Conservation (phyloP, 208 protist genomes). For the Vickermania ingenoplastis region DNA sequence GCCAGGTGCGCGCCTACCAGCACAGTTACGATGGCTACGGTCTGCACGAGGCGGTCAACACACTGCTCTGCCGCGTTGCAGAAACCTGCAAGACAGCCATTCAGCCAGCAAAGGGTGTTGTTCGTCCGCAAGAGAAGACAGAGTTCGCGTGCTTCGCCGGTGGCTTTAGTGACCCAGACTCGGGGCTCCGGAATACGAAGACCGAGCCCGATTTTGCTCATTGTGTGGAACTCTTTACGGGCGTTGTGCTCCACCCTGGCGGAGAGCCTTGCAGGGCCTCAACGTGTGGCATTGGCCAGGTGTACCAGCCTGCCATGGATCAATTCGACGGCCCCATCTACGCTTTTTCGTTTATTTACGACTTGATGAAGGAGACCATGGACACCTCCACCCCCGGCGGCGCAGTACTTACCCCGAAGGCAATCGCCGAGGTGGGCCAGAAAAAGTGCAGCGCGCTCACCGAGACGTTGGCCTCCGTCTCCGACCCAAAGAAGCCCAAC, state of each 20-base stretch:
- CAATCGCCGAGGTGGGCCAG: constrained; percentile 9
- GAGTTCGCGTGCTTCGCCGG: not conserved
- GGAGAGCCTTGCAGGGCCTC: constrained; percentile 7
- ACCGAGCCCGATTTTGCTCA: not conserved
- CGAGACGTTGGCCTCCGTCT: not conserved
- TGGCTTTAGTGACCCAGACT: not conserved
- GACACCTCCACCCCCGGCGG: constrained; percentile 7
- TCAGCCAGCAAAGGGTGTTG: not conserved
- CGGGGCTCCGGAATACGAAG: not conserved
- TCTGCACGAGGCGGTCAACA: constrained; percentile 40
- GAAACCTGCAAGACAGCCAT: not conserved
- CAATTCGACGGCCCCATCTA: constrained; percentile 41
- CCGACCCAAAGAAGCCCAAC: not conserved
- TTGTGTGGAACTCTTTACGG: constrained; percentile 32
- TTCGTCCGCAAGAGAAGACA: too few relatives aligned
- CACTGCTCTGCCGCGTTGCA: constrained; percentile 22
- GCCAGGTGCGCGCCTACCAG: constrained; percentile 45
- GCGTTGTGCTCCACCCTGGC: constrained; percentile 23
- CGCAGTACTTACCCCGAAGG: constrained; percentile 12
- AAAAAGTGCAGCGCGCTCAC: not conserved
- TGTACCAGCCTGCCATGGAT: constrained; percentile 48
- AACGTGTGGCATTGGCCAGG: constrained; percentile 41
- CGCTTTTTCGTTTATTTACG: constrained; percentile 68
- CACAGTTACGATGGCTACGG: constrained; percentile 79
- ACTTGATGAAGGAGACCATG: constrained; percentile 24